Percentiles rank a stretch among this genome's conserved stretches.
These are phyloP conservation scores for Straminergon stramineum DNA, from an alignment of 225 moss, liverwort and hornwort genomes.

Conservation along the genomic window DNA sequence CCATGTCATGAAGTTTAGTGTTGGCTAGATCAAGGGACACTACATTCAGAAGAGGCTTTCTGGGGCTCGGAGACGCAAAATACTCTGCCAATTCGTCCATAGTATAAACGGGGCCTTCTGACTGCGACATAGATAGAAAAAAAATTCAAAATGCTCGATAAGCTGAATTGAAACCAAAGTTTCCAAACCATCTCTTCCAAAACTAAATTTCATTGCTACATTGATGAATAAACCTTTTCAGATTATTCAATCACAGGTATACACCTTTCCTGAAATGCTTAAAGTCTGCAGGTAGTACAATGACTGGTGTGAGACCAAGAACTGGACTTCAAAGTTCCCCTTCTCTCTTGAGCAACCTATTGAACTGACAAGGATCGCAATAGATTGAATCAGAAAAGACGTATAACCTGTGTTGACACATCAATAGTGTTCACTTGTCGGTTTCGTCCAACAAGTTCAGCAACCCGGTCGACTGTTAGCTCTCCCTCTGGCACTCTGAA, in stretches of 20 bases:
- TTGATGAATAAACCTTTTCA: not conserved
- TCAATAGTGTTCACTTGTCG: conserved; percentile 69
- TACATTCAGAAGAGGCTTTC: conserved; percentile 65
- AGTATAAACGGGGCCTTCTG: conserved; percentile 56
- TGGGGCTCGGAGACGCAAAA: conserved; percentile 49
- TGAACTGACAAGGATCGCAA: not conserved
- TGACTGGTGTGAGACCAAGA: not conserved
- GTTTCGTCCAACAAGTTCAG: conserved; percentile 53
- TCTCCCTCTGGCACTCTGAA: conserved; percentile 58
- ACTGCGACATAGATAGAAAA: conserved; percentile 23
- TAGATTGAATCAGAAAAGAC: not conserved
- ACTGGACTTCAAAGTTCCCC: not conserved
- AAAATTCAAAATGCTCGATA: not conserved
- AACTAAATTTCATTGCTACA: not conserved
- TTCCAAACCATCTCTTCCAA: not conserved
- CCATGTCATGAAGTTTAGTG: conserved; percentile 51
- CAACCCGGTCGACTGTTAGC: conserved; percentile 54
- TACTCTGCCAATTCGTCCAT: conserved; percentile 66
- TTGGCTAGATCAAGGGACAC: conserved; percentile 64
- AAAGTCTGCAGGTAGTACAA: not conserved
- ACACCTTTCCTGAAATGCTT: not conserved
- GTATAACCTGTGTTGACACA: conserved; percentile 58
- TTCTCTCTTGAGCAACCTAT: not conserved
- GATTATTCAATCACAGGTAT: not conserved
- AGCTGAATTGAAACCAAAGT: not conserved